Evolutionary conservation across 495 filamentous ascomycete genomes (phyloP).

Genomic region (Sporormia fimetaria): DNA sequence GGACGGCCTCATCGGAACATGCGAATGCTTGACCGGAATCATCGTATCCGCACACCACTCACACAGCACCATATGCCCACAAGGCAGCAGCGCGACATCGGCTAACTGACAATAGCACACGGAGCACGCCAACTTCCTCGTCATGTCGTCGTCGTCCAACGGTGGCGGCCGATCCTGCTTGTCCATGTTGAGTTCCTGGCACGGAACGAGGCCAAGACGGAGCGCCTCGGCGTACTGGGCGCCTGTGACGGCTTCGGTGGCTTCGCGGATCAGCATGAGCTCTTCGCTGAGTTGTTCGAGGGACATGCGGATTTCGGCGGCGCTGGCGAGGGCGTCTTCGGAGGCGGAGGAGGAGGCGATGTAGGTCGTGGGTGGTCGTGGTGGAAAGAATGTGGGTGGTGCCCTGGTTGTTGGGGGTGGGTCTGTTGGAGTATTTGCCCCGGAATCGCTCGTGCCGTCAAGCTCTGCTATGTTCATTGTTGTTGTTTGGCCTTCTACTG

Average conservation of each 20-base stretch:
- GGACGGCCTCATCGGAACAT: conserved; percentile 21
- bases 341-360: conserved; percentile 2
- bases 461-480: background rate
- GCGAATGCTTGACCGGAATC: conserved; percentile 25
- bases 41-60: conserved; percentile 33
- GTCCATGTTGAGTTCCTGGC: conserved; percentile 19
- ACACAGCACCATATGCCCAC: conserved; percentile 47
- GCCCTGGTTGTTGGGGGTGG: background rate
- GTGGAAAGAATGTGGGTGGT: background rate
- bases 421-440: conserved; percentile 9
- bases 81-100: conserved; percentile 44
- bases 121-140: conserved; percentile 42
- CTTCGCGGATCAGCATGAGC: background rate
- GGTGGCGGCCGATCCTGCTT: conserved; percentile 38
- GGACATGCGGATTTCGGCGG: conserved; percentile 1
- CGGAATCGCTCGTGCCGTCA: conserved; percentile 1
- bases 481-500: conserved; percentile 3
- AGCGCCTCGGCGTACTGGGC: background rate
- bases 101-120: conserved; percentile 45
- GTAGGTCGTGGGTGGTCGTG: too few species aligned
- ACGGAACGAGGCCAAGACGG: background rate
- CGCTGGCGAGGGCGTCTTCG: background rate
- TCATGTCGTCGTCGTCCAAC: conserved; percentile 38
- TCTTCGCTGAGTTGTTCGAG: background rate
- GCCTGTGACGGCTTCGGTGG: background rate